A percentile compares a stretch with the other conserved stretches of the same genome.
These are phyloP conservation scores for Saccharomycopsis sp. DNA, from an alignment of 805 yeast genomes.

Conservation along the genomic window DNA sequence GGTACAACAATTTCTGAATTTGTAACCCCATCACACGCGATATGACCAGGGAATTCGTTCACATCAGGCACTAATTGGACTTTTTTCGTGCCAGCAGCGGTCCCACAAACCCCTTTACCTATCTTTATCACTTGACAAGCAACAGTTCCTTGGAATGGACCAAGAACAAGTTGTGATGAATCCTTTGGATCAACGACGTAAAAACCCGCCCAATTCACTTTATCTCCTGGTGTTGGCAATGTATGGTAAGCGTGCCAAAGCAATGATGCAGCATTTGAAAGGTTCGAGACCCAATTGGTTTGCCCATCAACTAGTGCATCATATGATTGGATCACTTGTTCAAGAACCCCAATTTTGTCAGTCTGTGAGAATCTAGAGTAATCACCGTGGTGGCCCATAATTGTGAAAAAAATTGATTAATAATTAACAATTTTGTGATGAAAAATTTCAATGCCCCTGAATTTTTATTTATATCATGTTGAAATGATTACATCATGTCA, in stretches of 20 bases:
- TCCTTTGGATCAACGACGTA: constrained; percentile 45
- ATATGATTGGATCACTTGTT: constrained; percentile 3
- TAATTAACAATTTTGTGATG: not conserved
- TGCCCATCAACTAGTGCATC: constrained; percentile 57
- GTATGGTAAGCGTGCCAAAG: constrained; percentile 83
- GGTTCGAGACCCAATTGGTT: constrained; percentile 80
- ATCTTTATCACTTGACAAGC: constrained; percentile 80
- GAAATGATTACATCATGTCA: not conserved
- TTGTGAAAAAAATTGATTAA: not conserved
- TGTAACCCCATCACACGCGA: constrained; percentile 96
- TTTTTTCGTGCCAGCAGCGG: constrained; percentile 50
- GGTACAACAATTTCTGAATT: constrained; percentile 93
- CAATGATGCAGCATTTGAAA: constrained; percentile 79
- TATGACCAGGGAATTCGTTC: constrained; percentile 78
- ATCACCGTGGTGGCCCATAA: constrained; percentile 3
- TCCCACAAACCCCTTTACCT: constrained; percentile 91
- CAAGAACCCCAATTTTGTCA: constrained; percentile 1
- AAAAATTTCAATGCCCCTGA: not conserved
- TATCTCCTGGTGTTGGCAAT: constrained; percentile 32
- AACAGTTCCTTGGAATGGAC: constrained; percentile 95
- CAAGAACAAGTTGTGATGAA: constrained; percentile 52
- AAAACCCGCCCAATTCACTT: constrained; percentile 92
- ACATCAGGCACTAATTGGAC: constrained; percentile 82
- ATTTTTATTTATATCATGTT: not conserved
- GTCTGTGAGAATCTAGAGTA: constrained; percentile 4